Evolutionary conservation across 1,139 yeast species (phyloP).

Genomic region (Yamadazyma mexicana): DNA sequence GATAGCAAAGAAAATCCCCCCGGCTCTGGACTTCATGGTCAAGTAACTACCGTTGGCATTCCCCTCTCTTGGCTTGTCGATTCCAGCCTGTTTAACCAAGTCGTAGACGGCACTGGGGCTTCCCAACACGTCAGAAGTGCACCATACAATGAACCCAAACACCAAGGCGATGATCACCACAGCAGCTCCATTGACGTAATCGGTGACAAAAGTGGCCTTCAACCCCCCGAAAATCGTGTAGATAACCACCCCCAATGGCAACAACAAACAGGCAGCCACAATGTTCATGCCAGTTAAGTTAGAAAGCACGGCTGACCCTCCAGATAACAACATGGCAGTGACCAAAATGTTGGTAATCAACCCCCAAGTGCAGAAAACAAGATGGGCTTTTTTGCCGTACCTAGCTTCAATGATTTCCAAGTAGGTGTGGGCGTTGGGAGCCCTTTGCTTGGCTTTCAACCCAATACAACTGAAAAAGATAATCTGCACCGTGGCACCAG

Average conservation of each 20-base stretch:
- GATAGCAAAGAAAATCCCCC: slow-evolving; percentile 82
- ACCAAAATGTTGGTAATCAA: slow-evolving; percentile 84
- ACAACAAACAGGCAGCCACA: slow-evolving; percentile 75
- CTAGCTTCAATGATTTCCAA: slow-evolving; percentile 54
- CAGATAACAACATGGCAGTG: slow-evolving; percentile 83
- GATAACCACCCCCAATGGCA: slow-evolving; percentile 80
- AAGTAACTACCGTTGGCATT: slow-evolving; percentile 76
- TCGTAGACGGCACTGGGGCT: slow-evolving; percentile 84
- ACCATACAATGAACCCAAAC: slow-evolving; percentile 64
- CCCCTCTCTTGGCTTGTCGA: slow-evolving; percentile 62
- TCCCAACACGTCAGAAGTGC: slow-evolving; percentile 63
- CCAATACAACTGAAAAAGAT: slow-evolving; percentile 54
- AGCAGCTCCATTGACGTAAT: slow-evolving; percentile 72
- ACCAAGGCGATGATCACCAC: slow-evolving; percentile 60
- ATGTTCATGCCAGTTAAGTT: slow-evolving; percentile 82
- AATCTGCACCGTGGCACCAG: slow-evolving; percentile 57
- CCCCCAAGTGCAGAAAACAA: slow-evolving; percentile 72
- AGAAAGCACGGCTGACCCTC: slow-evolving; percentile 78
- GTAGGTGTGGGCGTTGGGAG: slow-evolving; percentile 60
- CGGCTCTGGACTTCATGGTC: slow-evolving; percentile 74
- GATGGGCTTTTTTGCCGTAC: slow-evolving; percentile 61
- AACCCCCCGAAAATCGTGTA: slow-evolving; percentile 89
- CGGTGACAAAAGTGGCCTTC: slow-evolving; percentile 87
- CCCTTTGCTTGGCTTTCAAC: slow-evolving; percentile 54
- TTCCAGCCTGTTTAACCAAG: slow-evolving; percentile 56